Base-by-base conservation (phyloP, 495 filamentous ascomycete genomes). In the Cercophora samala region DNA sequence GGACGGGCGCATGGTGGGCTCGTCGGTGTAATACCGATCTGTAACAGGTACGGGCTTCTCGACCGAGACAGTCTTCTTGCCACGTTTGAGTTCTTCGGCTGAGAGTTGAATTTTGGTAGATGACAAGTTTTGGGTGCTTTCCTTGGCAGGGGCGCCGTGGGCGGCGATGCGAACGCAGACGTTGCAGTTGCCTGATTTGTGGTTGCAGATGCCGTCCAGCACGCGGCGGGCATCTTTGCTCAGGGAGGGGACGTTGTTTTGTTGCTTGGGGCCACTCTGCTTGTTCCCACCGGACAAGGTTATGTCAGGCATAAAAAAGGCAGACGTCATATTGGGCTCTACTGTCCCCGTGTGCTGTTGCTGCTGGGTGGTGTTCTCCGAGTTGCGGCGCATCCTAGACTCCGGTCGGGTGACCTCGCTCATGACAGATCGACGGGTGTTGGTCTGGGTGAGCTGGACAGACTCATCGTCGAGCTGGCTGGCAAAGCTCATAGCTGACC, bases 1-100 rank as follows among this genome's bases (percentile, higher is more conserved):
- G 3, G 91, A 83, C 4, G 93, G 93, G 4, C 92, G 90, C 65
- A 95, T 74, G 1, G 92, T 96, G 8, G 86, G 87, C 54, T 93
- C 89, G 19, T 90, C 87, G 82, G 9, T 73, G 71, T 55, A 75
- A 77, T 85, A 82, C 63, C 90, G 87, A 60, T 90, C 84, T 0
- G 90, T 89, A 54, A 91, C 90, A 1, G 91, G 90, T 51, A 91
- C 73, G 0, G 90, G 91, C 65, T 87, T 89, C 52, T 88, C 80
- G 37, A 91, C 82, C 3, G 78, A 83, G 66, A 93, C 78, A 4
- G 83, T 80, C 65, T 86, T 85, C 75, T 85, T 87, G 56, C 72
- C 75, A 32, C 66, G 71, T 2, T 55, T 51, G n/a, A 74, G n/a
- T 24, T 78, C 74, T 11, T 73, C 70, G 3, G 68, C 22, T 1